A percentile compares a stretch with the other conserved stretches of the same genome.
These are phyloP conservation scores for Yarrowia porcina DNA, from an alignment of 805 yeast genomes.

Conservation along the genomic window DNA sequence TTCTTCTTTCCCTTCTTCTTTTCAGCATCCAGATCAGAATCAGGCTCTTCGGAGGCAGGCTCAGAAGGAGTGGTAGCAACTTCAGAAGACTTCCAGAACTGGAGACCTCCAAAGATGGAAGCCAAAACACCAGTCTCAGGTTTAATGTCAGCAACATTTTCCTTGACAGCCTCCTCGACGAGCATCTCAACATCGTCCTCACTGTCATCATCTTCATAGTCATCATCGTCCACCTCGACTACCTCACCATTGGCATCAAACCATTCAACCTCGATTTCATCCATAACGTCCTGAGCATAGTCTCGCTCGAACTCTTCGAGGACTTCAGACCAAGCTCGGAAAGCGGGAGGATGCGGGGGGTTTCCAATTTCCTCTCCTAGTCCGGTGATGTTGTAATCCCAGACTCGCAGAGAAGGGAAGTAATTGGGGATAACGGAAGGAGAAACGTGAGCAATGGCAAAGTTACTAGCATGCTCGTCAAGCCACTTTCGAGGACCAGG, in stretches of 20 bases:
- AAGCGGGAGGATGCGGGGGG: constrained; percentile 23
- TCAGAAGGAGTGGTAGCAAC: background rate
- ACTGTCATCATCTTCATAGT: background rate
- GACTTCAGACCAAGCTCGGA: constrained; percentile 55
- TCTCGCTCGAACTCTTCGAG: constrained; percentile 48
- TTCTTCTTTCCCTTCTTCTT: background rate
- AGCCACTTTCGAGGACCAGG: constrained; percentile 37
- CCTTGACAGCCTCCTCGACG: background rate
- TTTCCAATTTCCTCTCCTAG: constrained; percentile 38
- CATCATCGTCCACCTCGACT: background rate
- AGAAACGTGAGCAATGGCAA: constrained; percentile 64
- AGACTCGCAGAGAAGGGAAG: constrained; percentile 76
- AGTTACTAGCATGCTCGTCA: constrained; percentile 46
- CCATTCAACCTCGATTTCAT: constrained; percentile 35
- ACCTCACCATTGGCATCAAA: constrained; percentile 5
- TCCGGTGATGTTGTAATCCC: constrained; percentile 78
- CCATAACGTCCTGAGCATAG: constrained; percentile 34
- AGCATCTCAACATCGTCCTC: background rate
- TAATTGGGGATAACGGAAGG: constrained; percentile 81
- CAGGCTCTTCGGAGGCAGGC: background rate
- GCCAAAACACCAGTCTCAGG: background rate
- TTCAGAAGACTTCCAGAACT: background rate
- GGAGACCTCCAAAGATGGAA: constrained; percentile 28
- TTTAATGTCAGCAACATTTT: background rate
- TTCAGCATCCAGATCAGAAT: background rate